Evolutionary conservation across 345 rosid genomes (phyloP).

Genomic region (Bretschneidera sinensis): DNA sequence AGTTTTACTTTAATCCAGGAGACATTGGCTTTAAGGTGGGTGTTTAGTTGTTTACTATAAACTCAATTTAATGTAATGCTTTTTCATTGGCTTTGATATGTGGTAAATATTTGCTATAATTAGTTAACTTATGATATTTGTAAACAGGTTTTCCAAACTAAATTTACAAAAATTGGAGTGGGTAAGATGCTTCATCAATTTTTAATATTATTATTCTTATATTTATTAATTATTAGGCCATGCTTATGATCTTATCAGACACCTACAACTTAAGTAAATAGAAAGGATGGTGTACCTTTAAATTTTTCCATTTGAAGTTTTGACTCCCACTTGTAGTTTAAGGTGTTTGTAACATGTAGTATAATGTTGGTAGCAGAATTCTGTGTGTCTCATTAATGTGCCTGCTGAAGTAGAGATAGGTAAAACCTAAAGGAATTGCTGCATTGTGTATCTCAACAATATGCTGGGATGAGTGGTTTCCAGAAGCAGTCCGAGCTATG

Average conservation of each 20-base stretch:
- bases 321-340: neutral
- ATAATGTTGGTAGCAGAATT: neutral
- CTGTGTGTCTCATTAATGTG: neutral
- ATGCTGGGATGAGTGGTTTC: conserved; percentile 97
- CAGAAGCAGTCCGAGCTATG: conserved; percentile 93
- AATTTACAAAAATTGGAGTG: conserved; percentile 86
- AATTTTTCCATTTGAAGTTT: conserved; percentile 1
- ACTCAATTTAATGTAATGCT: neutral
- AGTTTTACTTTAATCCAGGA: conserved; percentile 95
- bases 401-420: neutral
- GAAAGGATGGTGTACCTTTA: conserved; percentile 3
- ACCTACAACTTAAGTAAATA: neutral
- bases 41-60: conserved; percentile 7
- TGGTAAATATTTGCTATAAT: conserved; percentile 6
- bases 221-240: too few relatives aligned
- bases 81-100: neutral
- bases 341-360: neutral
- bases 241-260: neutral
- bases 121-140: conserved; percentile 15
- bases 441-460: conserved; percentile 45
- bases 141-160: conserved; percentile 80
- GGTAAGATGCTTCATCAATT: conserved; percentile 48
- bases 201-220: too few relatives aligned
- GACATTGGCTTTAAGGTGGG: conserved; percentile 94
- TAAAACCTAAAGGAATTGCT: neutral